Percentiles rank a stretch among this genome's conserved stretches.
Conservation (phyloP, 352 stramenopile species). For the Globisporangium yorkense region DNA sequence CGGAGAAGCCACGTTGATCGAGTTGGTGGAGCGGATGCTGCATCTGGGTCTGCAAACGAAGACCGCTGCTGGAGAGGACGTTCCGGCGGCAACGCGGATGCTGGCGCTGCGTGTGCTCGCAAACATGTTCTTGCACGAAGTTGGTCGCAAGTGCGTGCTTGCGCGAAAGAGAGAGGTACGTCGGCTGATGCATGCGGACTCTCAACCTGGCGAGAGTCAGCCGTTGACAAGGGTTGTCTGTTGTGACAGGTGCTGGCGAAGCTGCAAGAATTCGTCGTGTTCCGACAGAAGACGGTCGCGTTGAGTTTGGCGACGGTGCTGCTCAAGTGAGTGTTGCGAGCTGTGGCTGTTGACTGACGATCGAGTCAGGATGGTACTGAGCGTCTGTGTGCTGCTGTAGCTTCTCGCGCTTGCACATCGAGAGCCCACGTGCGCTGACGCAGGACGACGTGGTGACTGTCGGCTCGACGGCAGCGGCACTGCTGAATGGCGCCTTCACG, state of each 20-base stretch:
- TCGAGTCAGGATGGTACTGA: not conserved
- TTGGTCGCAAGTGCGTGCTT: slow-evolving; percentile 36
- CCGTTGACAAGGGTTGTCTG: not conserved
- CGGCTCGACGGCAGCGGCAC: slow-evolving; percentile 38
- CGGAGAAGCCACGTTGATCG: slow-evolving; percentile 24
- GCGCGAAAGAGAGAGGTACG: slow-evolving; percentile 44
- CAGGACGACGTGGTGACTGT: slow-evolving; percentile 45
- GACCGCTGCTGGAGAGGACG: slow-evolving; percentile 18
- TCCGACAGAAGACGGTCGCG: slow-evolving; percentile 59
- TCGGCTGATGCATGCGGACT: not conserved
- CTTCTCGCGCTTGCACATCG: slow-evolving; percentile 35
- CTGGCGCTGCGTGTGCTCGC: slow-evolving; percentile 64
- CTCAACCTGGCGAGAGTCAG: not conserved
- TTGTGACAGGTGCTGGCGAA: slow-evolving; percentile 30
- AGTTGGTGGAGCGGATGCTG: slow-evolving; percentile 31
- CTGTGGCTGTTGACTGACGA: not conserved
- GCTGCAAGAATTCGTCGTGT: slow-evolving; percentile 35
- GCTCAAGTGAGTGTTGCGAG: slow-evolving; percentile 46
- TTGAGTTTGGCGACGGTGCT: slow-evolving; percentile 66
- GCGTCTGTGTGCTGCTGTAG: slow-evolving; percentile 16
- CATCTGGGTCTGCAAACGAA: slow-evolving; percentile 28
- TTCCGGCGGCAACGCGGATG: slow-evolving; percentile 69
- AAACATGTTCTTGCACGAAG: slow-evolving; percentile 68
- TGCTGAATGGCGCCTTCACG: slow-evolving; percentile 42
- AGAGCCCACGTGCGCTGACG: slow-evolving; percentile 24